A percentile compares a stretch with the other conserved stretches of the same genome.
These are phyloP conservation scores for Paramarasmius palmivorus DNA, from an alignment of 1,284 basidiomycete genomes.

Conservation along the genomic window DNA sequence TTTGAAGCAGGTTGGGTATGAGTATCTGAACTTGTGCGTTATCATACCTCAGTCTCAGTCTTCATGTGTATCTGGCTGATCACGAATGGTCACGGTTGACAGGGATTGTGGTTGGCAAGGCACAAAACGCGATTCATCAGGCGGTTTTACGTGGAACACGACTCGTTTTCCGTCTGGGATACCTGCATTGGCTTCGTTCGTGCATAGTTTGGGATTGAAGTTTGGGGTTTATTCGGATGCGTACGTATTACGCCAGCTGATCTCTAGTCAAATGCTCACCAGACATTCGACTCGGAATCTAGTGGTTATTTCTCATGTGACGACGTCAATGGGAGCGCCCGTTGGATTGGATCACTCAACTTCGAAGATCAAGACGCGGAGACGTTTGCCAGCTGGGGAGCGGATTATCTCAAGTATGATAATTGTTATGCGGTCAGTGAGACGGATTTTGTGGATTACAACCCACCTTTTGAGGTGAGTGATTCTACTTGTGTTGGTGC, in stretches of 20 bases:
- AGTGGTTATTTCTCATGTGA: constrained; percentile 48
- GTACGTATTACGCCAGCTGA: constrained; percentile 24
- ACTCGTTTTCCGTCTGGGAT: constrained; percentile 39
- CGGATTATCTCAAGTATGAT: constrained; percentile 53
- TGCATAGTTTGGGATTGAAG: constrained; percentile 38
- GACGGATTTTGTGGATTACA: constrained; percentile 46
- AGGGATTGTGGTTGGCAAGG: constrained; percentile 50
- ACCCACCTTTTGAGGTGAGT: constrained; percentile 38
- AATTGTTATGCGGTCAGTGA: constrained; percentile 47
- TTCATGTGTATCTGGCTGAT: background rate
- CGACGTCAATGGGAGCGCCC: constrained; percentile 39
- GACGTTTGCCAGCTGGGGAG: constrained; percentile 46
- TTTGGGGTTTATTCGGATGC: constrained; percentile 45
- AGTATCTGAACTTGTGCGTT: constrained; percentile 39
- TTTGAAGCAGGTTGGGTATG: constrained; percentile 36
- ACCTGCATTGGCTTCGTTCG: constrained; percentile 36
- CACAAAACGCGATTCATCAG: constrained; percentile 35
- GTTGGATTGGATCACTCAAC: constrained; percentile 44
- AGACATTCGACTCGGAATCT: constrained; percentile 2
- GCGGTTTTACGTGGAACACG: constrained; percentile 43
- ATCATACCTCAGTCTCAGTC: background rate
- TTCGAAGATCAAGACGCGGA: constrained; percentile 43
- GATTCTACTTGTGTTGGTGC: no score
- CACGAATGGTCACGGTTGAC: background rate
- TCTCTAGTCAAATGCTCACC: background rate